A percentile compares a stretch with the other conserved stretches of the same genome.
These are phyloP conservation scores for Pholiota conissans DNA, from an alignment of 768 basidiomycete species.

Conservation along the genomic window DNA sequence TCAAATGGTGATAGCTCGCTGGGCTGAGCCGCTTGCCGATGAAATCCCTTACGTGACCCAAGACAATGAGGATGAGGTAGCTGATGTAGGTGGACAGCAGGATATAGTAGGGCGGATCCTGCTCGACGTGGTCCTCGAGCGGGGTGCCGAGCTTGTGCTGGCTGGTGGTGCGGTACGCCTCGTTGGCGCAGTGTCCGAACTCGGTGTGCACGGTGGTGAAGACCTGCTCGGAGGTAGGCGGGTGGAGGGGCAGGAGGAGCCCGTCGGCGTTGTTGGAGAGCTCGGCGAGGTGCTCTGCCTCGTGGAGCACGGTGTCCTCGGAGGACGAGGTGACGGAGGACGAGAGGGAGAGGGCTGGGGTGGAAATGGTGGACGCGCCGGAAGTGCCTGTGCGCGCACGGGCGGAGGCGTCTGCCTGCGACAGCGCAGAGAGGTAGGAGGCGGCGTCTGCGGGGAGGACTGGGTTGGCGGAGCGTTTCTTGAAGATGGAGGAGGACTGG, in stretches of 20 bases:
- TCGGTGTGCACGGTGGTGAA: slow-evolving; percentile 84
- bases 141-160: slow-evolving; percentile 54
- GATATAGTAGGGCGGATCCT: slow-evolving; percentile 92
- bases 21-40: slow-evolving; percentile 82
- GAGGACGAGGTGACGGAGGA: slow-evolving; percentile 71
- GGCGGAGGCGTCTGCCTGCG: slow-evolving; percentile 63
- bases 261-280: slow-evolving; percentile 44
- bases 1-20: slow-evolving; percentile 73
- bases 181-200: slow-evolving; percentile 88
- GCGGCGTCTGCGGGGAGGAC: slow-evolving; percentile 38
- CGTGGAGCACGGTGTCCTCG: slow-evolving; percentile 64
- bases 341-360: slow-evolving; percentile 73
- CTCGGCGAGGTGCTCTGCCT: slow-evolving; percentile 37
- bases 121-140: slow-evolving; percentile 57
- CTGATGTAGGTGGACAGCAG: slow-evolving; percentile 90
- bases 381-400: slow-evolving; percentile 43
- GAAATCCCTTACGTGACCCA: slow-evolving; percentile 95
- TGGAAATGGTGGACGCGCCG: slow-evolving; percentile 14
- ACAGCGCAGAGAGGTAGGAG: slow-evolving; percentile 43
- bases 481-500: slow-evolving; percentile 58
- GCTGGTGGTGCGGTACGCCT: slow-evolving; percentile 68
- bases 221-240: slow-evolving; percentile 80
- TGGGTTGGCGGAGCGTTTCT: slow-evolving; percentile 43
- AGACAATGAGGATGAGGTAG: slow-evolving; percentile 87
- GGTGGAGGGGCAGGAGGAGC: slow-evolving; percentile 58